Percentiles rank a stretch among this genome's conserved stretches.
Evolutionary conservation across 371 early-diverging fungal genomes (phyloP).

Genomic region (Rhizopus microsporus): DNA sequence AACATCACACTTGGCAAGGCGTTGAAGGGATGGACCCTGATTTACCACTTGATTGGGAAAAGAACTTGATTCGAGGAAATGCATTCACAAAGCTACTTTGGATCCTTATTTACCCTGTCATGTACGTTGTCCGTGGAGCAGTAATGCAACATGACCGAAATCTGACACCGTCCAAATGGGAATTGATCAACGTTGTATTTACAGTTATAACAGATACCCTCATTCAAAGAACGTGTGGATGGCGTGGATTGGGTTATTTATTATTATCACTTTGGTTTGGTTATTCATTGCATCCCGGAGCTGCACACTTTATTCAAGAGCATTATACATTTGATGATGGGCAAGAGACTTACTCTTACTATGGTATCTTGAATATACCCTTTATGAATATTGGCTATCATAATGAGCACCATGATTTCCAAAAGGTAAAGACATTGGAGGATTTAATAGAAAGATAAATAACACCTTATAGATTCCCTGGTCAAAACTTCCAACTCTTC

Average conservation of each 20-base stretch:
- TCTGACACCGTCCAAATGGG: conserved; percentile 73
- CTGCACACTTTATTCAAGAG: conserved; percentile 97
- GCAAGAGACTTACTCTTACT: conserved; percentile 97
- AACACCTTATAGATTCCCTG: conserved; percentile 72
- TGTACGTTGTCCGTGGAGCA: conserved; percentile 89
- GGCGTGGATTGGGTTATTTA: conserved; percentile 73
- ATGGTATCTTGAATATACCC: conserved; percentile 84
- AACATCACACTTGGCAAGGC: conserved; percentile 96
- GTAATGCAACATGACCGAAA: conserved; percentile 69
- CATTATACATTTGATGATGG: conserved; percentile 96
- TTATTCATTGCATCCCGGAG: conserved; percentile 92
- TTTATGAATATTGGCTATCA: conserved; percentile 93
- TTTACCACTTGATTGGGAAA: conserved; percentile 89
- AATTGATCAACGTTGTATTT: conserved; percentile 76
- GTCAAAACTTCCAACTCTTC: conserved; percentile 84
- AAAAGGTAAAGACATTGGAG: conserved; percentile 43
- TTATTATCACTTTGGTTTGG: conserved; percentile 84
- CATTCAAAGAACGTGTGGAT: conserved; percentile 65
- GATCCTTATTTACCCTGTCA: conserved; percentile 85
- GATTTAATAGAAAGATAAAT: neutral
- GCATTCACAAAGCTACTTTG: conserved; percentile 75
- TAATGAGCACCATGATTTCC: conserved; percentile 98
- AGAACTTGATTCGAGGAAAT: conserved; percentile 76
- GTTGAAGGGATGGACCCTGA: conserved; percentile 96
- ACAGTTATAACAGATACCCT: conserved; percentile 63